phyloP scores from a whole-genome alignment of 148 eudicot genomes.

The Rhododendron kiyosumense region DNA sequence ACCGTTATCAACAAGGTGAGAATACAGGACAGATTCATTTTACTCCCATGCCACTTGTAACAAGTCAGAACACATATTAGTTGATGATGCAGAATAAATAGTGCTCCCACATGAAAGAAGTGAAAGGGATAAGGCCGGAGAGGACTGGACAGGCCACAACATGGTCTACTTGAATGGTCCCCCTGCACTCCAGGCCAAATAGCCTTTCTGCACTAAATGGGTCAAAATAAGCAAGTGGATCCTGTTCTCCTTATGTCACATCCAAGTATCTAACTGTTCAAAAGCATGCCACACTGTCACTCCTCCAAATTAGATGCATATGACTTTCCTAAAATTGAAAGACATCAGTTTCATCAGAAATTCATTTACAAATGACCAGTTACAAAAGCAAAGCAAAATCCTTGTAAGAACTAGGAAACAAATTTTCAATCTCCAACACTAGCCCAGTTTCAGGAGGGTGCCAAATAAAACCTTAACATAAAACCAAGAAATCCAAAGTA shows the following conservation, averaged over 20 bases:
- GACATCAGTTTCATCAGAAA: not conserved
- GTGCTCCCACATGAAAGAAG: not conserved
- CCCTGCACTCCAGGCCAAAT: conserved; percentile 4
- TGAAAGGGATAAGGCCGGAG: not conserved
- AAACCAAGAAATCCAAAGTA: not conserved
- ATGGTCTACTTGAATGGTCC: conserved; percentile 4
- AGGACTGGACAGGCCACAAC: not conserved
- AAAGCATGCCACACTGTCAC: not conserved
- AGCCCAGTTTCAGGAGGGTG: not conserved
- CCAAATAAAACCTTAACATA: not conserved
- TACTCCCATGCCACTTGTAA: not conserved
- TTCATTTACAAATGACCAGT: not conserved
- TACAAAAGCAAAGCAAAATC: not conserved
- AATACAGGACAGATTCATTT: not conserved
- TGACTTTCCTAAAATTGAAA: not conserved
- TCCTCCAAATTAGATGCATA: not conserved
- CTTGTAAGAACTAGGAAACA: not conserved
- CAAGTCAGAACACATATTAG: not conserved
- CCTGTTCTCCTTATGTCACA: not conserved
- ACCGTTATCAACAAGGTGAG: not conserved
- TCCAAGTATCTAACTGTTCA: not conserved
- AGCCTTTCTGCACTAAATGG: conserved; percentile 2
- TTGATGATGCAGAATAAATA: not conserved
- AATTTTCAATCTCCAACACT: not conserved
- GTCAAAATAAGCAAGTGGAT: not conserved